Conservation (phyloP, 305 asterid species). For the Rubia tinctorum region DNA sequence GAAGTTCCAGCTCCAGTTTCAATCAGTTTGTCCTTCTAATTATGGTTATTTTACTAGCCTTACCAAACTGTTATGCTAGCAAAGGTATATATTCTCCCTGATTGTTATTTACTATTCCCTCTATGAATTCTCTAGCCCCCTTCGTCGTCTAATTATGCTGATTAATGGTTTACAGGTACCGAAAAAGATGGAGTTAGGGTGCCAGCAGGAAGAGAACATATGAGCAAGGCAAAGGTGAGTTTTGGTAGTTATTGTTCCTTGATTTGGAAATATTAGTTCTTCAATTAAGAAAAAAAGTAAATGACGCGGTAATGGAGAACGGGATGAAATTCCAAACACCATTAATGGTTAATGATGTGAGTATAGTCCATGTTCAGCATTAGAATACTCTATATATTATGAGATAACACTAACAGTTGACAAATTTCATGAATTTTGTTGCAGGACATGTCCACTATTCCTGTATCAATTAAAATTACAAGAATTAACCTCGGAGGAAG, state of each 20-base stretch:
- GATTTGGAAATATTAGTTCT: background rate
- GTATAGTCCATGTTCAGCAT: too few species aligned
- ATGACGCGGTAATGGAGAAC: too few species aligned
- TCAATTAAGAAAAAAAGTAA: background rate
- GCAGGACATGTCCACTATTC: slow-evolving; percentile 28
- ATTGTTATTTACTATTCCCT: background rate
- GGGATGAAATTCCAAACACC: too few species aligned
- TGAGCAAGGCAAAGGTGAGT: slow-evolving; percentile 12
- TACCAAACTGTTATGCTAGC: slow-evolving; percentile 16
- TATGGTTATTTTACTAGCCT: slow-evolving; percentile 10
- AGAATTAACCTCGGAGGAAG: slow-evolving; percentile 26
- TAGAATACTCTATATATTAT: too few species aligned
- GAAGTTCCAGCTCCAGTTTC: slow-evolving; percentile 15
- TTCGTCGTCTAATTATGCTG: background rate
- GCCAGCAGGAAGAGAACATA: background rate
- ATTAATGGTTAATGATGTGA: too few species aligned
- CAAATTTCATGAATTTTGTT: background rate
- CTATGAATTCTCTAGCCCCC: background rate
- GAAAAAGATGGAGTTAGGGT: slow-evolving; percentile 5
- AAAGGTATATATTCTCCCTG: slow-evolving; percentile 21
- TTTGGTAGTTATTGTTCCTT: background rate
- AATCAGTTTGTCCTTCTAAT: slow-evolving; percentile 15
- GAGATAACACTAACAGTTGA: background rate
- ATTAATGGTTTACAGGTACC: slow-evolving; percentile 4
- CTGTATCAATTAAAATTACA: slow-evolving; percentile 3